Evolutionary conservation across 768 basidiomycete genomes (phyloP).

Genomic region (Auriscalpium microsporum): DNA sequence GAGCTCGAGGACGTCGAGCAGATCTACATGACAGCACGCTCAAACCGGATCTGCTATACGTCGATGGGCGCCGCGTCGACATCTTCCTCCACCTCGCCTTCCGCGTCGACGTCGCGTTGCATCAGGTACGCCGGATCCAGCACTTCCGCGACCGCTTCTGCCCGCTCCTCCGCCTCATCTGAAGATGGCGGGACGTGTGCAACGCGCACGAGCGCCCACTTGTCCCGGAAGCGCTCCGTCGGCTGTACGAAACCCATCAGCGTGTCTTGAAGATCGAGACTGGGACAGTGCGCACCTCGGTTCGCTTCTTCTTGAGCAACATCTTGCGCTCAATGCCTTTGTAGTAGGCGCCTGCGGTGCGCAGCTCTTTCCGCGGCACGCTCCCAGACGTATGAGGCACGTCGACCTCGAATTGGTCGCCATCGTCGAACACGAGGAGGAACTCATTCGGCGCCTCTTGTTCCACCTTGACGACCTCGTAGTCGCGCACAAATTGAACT

Average conservation of each 20-base stretch:
- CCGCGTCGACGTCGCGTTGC: conserved; percentile 33
- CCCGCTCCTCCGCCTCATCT: conserved; percentile 72
- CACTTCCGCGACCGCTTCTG: conserved; percentile 71
- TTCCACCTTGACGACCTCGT: conserved; percentile 81
- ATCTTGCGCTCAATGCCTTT: conserved; percentile 87
- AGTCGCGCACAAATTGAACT: conserved; percentile 74
- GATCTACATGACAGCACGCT: no score
- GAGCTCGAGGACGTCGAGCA: no score
- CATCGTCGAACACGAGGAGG: conserved; percentile 61
- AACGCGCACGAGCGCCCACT: conserved; percentile 75
- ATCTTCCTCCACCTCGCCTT: conserved; percentile 51
- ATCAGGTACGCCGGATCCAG: conserved; percentile 56
- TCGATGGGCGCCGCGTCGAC: background rate
- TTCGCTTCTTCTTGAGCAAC: conserved; percentile 76
- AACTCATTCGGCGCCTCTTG: conserved; percentile 84
- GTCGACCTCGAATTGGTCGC: conserved; percentile 27
- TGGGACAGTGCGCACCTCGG: conserved; percentile 42
- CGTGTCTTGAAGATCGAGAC: background rate
- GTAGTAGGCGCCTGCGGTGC: conserved; percentile 69
- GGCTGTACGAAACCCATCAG: conserved; percentile 30
- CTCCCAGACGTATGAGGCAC: conserved; percentile 20
- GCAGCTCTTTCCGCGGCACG: conserved; percentile 20
- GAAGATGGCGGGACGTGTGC: conserved; percentile 61
- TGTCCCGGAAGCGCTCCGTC: conserved; percentile 67
- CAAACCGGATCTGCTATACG: no score